Evolutionary conservation across 177 flowering plant genomes (phyloP).

Genomic region (Vitis hybrid): DNA sequence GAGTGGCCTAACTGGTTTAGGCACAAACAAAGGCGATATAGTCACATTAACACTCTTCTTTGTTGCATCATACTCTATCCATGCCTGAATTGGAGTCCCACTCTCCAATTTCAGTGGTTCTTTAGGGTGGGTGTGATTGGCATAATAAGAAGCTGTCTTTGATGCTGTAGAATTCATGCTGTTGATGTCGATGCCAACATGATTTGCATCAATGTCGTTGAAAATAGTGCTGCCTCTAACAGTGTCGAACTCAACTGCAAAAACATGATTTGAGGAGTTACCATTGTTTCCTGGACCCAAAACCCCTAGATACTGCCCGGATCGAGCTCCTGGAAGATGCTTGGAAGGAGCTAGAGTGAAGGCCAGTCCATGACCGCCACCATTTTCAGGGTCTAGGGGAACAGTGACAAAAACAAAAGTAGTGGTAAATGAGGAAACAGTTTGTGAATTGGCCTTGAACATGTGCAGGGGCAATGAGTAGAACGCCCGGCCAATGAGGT

Average conservation of each 20-base stretch:
- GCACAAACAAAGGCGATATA: not conserved
- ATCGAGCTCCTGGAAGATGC: constrained; percentile 17
- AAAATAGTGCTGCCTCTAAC: constrained; percentile 21
- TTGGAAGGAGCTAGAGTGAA: constrained; percentile 32
- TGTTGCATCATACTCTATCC: constrained; percentile 31
- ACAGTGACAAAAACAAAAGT: constrained; percentile 29
- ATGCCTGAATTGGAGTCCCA: constrained; percentile 28
- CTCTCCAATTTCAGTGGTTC: constrained; percentile 14
- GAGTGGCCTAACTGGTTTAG: constrained; percentile 26
- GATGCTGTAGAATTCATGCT: constrained; percentile 8
- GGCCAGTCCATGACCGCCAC: constrained; percentile 30
- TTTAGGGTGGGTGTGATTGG: not conserved
- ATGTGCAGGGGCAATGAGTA: constrained; percentile 22
- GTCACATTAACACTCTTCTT: constrained; percentile 21
- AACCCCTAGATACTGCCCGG: constrained; percentile 26
- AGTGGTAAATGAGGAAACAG: constrained; percentile 33
- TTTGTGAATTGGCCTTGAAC: no score
- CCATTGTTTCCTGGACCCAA: constrained; percentile 20
- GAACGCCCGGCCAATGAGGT: constrained; percentile 43
- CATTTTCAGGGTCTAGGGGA: constrained; percentile 8
- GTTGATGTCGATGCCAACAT: constrained; percentile 38
- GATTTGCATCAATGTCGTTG: constrained; percentile 27
- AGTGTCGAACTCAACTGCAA: constrained; percentile 42
- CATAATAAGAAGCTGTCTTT: constrained; percentile 14
- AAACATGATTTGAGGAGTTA: constrained; percentile 18